Evolutionary conservation across 495 filamentous ascomycete genomes (phyloP), one percentile per base, ranked within the genome.

Genomic region (Aspergillus kassunensis): DNA sequence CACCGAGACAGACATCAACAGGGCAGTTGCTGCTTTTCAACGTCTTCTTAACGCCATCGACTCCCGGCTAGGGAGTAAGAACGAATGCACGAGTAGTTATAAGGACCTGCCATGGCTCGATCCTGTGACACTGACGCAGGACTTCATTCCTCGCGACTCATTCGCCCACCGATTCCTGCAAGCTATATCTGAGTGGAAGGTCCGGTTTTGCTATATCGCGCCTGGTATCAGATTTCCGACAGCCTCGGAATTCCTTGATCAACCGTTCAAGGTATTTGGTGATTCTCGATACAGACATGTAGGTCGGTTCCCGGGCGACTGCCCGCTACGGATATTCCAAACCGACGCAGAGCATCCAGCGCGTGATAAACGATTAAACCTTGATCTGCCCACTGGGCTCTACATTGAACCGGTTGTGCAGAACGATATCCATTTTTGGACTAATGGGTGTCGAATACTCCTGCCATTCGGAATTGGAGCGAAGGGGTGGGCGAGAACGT

Each of bases 181-280:
- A 6, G 34, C 46, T 19, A 40, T 49, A n/a, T 39, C 46, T 9
- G n/a, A 16, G 21, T 43, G 40, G 18, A 30, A 42, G 18, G 40
- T 56, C 46, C 47, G 30, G 24, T 56, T 56, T 31, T 41, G 39
- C 6, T 56, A 56, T 19, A 25, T 56, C 33, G 52, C 52, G 27
- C 52, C 52, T 20, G 50, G 50, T 10, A 35, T 53, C 52, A 25
- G 52, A 43, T 43, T 54, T 27, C 52, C 52, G 18, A 54, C 44
- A 27, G 24, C 49, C 35, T 0, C 35, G 0, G 52, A 54, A 49
- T 54, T 54, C 36, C 25, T 34, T 35, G 37, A 54, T 9, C 46
- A 45, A 45, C 24, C 24, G 4, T 4, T 27, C 24, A 27, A 4
- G 31, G 31, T 5, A 19, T 55, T 49, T 46, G 13, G 21, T 37